These are phyloP conservation scores for Raphanus hybrid DNA, from an alignment of 441 rosid species.

Conservation along the genomic window DNA sequence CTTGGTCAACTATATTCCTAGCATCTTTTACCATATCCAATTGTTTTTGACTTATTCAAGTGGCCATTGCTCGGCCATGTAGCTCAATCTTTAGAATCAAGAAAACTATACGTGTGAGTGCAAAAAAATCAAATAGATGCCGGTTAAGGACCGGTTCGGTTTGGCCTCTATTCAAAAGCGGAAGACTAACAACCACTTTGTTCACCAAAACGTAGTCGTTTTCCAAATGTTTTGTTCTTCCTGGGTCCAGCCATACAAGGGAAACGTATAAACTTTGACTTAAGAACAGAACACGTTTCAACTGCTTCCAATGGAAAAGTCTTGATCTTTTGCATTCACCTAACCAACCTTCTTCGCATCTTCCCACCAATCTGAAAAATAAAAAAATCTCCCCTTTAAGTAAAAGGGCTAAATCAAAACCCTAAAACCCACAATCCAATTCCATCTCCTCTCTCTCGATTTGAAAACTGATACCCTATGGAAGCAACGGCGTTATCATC, in stretches of 20 bases:
- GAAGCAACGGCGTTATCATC: conserved; percentile 35
- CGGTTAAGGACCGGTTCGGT: conserved; percentile 22
- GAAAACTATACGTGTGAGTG: background rate
- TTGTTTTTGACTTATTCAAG: conserved; percentile 23
- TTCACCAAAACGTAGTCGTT: conserved; percentile 18
- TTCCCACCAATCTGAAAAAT: conserved; percentile 4
- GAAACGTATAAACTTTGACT: conserved; percentile 36
- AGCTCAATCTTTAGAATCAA: background rate
- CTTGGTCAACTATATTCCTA: conserved; percentile 8
- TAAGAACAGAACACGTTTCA: conserved; percentile 10
- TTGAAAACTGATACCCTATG: conserved; percentile 19
- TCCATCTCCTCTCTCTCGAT: conserved; percentile 16
- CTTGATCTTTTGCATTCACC: conserved; percentile 25
- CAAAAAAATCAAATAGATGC: background rate
- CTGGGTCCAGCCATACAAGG: background rate
- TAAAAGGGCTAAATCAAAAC: conserved; percentile 19
- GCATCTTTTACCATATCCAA: background rate
- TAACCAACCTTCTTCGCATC: conserved; percentile 35
- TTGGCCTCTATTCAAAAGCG: background rate
- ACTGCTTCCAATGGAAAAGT: conserved; percentile 39
- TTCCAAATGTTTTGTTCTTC: background rate
- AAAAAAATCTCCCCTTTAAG: background rate
- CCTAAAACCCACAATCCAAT: conserved; percentile 29
- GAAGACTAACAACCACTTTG: conserved; percentile 1
- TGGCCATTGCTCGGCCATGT: conserved; percentile 27